These are phyloP conservation scores for Oryza punctata DNA, from an alignment of 176 grass and related monocot genomes.

Conservation along the genomic window DNA sequence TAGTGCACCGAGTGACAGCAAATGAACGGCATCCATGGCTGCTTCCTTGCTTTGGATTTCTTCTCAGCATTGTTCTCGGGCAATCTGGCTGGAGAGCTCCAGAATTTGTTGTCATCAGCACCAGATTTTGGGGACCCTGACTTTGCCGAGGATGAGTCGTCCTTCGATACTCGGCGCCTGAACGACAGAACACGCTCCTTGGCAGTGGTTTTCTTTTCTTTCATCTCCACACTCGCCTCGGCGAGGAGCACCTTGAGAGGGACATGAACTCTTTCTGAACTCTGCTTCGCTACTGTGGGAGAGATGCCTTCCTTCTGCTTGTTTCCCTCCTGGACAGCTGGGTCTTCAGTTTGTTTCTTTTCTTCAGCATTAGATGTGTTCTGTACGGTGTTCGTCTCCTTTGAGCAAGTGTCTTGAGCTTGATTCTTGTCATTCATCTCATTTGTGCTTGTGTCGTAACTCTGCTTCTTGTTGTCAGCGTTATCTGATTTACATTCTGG, in stretches of 20 bases:
- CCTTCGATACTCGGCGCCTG: slow-evolving; percentile 21
- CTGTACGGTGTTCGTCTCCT: neutral
- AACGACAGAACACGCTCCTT: slow-evolving; percentile 43
- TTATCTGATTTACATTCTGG: neutral
- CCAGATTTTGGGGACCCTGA: neutral
- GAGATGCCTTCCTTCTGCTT: slow-evolving; percentile 39
- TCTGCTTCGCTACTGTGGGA: neutral
- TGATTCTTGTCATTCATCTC: slow-evolving; percentile 6
- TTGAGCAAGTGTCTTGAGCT: neutral
- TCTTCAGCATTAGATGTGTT: slow-evolving; percentile 5
- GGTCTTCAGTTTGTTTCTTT: slow-evolving; percentile 3
- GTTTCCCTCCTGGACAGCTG: slow-evolving; percentile 21
- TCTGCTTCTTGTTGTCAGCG: slow-evolving; percentile 4
- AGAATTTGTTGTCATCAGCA: slow-evolving; percentile 31
- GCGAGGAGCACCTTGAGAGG: slow-evolving; percentile 66
- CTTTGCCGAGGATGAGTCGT: slow-evolving; percentile 10
- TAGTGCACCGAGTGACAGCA: slow-evolving; percentile 61
- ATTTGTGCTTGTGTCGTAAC: neutral
- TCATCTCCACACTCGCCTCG: slow-evolving; percentile 53
- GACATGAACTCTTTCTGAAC: slow-evolving; percentile 46
- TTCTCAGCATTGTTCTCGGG: slow-evolving; percentile 33
- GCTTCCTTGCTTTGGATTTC: slow-evolving; percentile 51
- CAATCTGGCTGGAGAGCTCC: slow-evolving; percentile 60
- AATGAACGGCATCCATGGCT: slow-evolving; percentile 61
- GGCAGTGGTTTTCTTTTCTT: slow-evolving; percentile 46